phyloP scores from a whole-genome alignment of 306 rosid genomes.

The Crotalaria pallida region DNA sequence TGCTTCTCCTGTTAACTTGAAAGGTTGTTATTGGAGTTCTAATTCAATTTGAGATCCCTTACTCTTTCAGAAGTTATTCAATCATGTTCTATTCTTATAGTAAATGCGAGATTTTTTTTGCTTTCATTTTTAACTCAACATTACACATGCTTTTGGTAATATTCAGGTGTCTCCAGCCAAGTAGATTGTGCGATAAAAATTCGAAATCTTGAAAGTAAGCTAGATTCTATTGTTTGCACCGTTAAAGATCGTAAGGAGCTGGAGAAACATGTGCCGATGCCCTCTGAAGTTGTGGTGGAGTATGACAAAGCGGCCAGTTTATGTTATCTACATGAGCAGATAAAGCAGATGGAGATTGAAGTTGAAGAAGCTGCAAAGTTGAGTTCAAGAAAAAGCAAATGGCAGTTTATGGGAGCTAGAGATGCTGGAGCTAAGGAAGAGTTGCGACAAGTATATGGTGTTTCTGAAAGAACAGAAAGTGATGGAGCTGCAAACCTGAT shows the following conservation, averaged over 20 bases:
- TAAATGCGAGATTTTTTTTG: neutral
- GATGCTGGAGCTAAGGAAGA: slow-evolving; percentile 99
- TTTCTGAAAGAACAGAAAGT: slow-evolving; percentile 96
- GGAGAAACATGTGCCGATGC: slow-evolving; percentile 97
- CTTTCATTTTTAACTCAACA: neutral
- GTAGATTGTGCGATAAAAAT: slow-evolving; percentile 97
- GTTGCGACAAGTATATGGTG: slow-evolving; percentile 96
- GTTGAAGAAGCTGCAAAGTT: slow-evolving; percentile 97
- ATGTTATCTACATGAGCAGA: slow-evolving; percentile 92
- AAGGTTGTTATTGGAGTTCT: slow-evolving; percentile 47
- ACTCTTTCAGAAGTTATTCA: neutral
- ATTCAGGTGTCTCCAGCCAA: slow-evolving; percentile 95
- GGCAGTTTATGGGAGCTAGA: slow-evolving; percentile 99
- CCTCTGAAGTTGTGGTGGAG: slow-evolving; percentile 86
- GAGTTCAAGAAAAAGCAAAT: slow-evolving; percentile 94
- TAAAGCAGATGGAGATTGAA: slow-evolving; percentile 90
- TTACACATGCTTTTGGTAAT: slow-evolving; percentile 28
- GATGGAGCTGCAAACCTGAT: slow-evolving; percentile 97
- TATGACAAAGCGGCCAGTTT: slow-evolving; percentile 93
- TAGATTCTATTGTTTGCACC: slow-evolving; percentile 94
- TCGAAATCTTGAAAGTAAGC: slow-evolving; percentile 96
- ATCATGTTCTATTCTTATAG: neutral
- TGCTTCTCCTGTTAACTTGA: slow-evolving; percentile 96
- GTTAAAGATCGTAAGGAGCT: slow-evolving; percentile 95
- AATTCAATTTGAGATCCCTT: slow-evolving; percentile 10